Evolutionary conservation across 75 land plant species (phyloP).

Genomic region (Azolla pinnata): DNA sequence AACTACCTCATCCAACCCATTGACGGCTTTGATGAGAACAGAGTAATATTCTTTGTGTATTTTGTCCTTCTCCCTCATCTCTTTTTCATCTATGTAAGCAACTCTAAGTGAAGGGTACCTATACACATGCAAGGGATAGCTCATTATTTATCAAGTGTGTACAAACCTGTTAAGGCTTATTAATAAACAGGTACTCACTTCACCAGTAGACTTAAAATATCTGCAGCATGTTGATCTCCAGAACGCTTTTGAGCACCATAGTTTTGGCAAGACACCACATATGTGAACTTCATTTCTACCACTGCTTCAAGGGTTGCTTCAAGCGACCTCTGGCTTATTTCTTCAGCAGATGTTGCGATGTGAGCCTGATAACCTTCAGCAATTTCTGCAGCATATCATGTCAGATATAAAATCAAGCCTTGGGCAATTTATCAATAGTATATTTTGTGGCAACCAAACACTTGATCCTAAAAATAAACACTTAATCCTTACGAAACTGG

Average conservation of each 20-base stretch:
- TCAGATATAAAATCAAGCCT: no score
- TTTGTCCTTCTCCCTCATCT: constrained; percentile 63
- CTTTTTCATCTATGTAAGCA: constrained; percentile 96
- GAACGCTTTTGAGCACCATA: constrained; percentile 88
- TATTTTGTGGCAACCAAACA: no score
- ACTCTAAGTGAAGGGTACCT: constrained; percentile 93
- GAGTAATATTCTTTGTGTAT: constrained; percentile 81
- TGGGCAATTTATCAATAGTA: no score
- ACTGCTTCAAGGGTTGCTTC: constrained; percentile 77
- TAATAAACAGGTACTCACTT: no score
- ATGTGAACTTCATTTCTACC: constrained; percentile 97
- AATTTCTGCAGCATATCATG: no score
- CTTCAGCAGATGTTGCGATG: constrained; percentile 49
- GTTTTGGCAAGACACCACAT: constrained; percentile 91
- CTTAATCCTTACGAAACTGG: no score
- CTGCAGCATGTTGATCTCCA: constrained; percentile 81
- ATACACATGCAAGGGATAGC: no score
- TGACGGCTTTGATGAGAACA: constrained; percentile 81
- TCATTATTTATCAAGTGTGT: no score
- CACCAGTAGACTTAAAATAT: constrained; percentile 89
- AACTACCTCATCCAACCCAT: constrained; percentile 54
- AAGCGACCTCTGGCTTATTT: constrained; percentile 80
- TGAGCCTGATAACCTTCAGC: constrained; percentile 73
- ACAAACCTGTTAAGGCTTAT: no score
- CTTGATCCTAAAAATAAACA: no score